These are phyloP conservation scores for Phaeotremella fagi DNA, from an alignment of 768 basidiomycete genomes.

Conservation along the genomic window DNA sequence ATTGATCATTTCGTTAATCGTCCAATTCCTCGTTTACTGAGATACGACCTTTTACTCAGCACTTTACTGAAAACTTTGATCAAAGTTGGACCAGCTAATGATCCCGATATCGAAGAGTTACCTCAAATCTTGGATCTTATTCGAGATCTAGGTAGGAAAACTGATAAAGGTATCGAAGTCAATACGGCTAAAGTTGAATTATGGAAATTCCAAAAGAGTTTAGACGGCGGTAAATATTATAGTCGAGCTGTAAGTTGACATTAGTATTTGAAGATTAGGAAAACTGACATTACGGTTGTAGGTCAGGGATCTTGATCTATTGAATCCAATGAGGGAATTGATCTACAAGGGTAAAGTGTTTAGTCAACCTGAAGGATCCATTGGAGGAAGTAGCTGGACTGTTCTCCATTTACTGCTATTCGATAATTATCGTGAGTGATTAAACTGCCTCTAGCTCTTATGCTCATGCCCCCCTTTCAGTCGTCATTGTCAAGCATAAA, in stretches of 20 bases:
- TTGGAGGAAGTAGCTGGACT: conserved; percentile 74
- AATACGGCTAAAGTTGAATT: conserved; percentile 85
- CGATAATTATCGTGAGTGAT: conserved; percentile 84
- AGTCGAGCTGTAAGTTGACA: conserved; percentile 19
- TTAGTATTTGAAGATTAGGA: too few species aligned
- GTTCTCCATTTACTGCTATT: conserved; percentile 87
- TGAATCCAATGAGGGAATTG: conserved; percentile 74
- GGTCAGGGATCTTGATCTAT: conserved; percentile 75
- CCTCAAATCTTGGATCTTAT: conserved; percentile 83
- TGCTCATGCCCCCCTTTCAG: conserved; percentile 1
- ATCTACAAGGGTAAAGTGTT: conserved; percentile 77
- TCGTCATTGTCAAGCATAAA: conserved; percentile 30
- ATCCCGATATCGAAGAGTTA: conserved; percentile 77
- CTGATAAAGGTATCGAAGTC: conserved; percentile 76
- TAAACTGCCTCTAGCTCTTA: background rate
- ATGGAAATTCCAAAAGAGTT: conserved; percentile 56
- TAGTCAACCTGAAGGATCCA: conserved; percentile 74
- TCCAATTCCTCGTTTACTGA: conserved; percentile 80
- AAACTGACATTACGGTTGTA: background rate
- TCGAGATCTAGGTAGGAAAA: conserved; percentile 76
- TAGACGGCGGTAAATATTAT: conserved; percentile 40
- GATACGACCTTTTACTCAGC: conserved; percentile 80
- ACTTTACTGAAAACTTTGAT: conserved; percentile 72
- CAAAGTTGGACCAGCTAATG: conserved; percentile 50
- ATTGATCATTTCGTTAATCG: conserved; percentile 91